Percentiles rank a stretch among this genome's conserved stretches.
These are phyloP conservation scores for Carpinus fangiana DNA, from an alignment of 306 rosid genomes.

Conservation along the genomic window DNA sequence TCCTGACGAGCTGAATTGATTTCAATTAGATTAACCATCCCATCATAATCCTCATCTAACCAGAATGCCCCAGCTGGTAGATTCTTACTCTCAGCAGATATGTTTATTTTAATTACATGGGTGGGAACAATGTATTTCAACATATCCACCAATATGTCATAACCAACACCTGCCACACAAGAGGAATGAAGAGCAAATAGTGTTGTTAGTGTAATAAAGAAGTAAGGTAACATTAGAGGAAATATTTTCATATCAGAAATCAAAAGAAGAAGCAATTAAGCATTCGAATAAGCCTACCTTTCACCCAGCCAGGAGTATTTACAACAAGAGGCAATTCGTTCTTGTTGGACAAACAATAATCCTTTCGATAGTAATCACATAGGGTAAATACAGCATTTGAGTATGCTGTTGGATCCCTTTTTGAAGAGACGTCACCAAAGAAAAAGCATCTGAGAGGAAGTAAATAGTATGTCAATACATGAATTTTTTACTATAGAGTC, in stretches of 20 bases:
- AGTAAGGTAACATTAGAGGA: constrained; percentile 8
- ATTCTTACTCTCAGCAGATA: constrained; percentile 65
- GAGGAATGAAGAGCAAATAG: constrained; percentile 21
- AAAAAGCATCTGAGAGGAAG: constrained; percentile 61
- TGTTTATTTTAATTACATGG: constrained; percentile 76
- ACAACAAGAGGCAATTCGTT: constrained; percentile 72
- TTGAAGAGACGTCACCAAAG: constrained; percentile 85
- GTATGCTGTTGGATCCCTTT: constrained; percentile 66
- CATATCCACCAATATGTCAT: constrained; percentile 72
- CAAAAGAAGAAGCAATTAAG: neutral
- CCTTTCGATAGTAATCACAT: constrained; percentile 58
- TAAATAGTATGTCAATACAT: constrained; percentile 17
- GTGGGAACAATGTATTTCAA: constrained; percentile 72
- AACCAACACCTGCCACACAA: constrained; percentile 72
- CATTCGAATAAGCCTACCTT: constrained; percentile 47
- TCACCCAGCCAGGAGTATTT: constrained; percentile 97
- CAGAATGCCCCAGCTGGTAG: constrained; percentile 84
- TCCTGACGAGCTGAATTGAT: constrained; percentile 75
- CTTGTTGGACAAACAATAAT: constrained; percentile 36
- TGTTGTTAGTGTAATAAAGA: constrained; percentile 19
- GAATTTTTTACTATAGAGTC: neutral
- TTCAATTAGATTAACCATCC: constrained; percentile 56
- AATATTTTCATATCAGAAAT: constrained; percentile 12
- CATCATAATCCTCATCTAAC: constrained; percentile 48
- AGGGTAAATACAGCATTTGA: constrained; percentile 48